Conservation (phyloP, 441 rosid species). For the Gossypium schwendimanii region DNA sequence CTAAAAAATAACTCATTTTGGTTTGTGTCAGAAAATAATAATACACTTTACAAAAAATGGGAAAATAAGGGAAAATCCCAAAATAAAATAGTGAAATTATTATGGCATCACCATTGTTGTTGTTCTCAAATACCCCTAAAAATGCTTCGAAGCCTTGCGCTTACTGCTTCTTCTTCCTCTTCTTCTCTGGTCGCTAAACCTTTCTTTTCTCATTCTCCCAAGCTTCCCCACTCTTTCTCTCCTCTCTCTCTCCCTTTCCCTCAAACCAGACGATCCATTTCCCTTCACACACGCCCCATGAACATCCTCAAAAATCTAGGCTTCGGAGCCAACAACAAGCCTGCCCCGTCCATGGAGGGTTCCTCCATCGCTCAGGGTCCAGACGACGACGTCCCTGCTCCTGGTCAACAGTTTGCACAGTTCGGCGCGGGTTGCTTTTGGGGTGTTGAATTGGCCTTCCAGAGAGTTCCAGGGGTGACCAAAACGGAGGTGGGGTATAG, state of each 20-base stretch:
- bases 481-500: neutral
- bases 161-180: neutral
- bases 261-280: conserved; percentile 14
- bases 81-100: neutral
- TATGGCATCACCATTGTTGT: neutral
- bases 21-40: neutral
- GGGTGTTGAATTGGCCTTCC: neutral
- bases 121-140: neutral
- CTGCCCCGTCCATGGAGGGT: neutral
- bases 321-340: conserved; percentile 26
- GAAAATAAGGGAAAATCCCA: neutral
- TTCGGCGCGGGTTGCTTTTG: neutral
- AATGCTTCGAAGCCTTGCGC: neutral
- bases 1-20: too few species aligned
- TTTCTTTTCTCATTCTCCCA: neutral
- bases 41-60: neutral
- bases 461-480: neutral
- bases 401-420: neutral
- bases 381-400: neutral
- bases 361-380: neutral
- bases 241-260: conserved; percentile 19
- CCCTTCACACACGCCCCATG: conserved; percentile 19
- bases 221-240: conserved; percentile 14
- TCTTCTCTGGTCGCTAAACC: neutral
- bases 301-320: conserved; percentile 40